Evolutionary conservation across 176 grass and related monocot genomes (phyloP).

Genomic region (Tillandsia leiboldiana): DNA sequence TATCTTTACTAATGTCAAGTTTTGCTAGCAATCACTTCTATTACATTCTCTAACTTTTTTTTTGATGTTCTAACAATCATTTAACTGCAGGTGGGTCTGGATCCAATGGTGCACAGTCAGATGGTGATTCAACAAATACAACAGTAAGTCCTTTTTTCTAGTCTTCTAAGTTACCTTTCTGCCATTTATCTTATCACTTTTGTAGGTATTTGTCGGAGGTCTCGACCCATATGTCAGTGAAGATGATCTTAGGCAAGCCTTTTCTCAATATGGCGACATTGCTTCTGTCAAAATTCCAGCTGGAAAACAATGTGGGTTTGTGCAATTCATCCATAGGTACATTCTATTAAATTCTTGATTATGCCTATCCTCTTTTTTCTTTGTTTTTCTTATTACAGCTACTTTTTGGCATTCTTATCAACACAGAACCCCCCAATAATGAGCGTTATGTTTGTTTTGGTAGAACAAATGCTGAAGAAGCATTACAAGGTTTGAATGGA

Average conservation of each 20-base stretch:
- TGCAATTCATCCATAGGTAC: conserved; percentile 17
- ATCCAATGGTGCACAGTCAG: conserved; percentile 49
- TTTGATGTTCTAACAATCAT: conserved; percentile 1
- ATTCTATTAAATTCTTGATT: not conserved
- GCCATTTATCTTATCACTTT: not conserved
- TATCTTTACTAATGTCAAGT: not conserved
- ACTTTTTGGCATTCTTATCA: not conserved
- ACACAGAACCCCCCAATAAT: not conserved
- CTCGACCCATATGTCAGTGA: conserved; percentile 34
- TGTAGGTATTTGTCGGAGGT: conserved; percentile 45
- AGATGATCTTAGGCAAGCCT: conserved; percentile 37
- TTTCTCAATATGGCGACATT: conserved; percentile 45
- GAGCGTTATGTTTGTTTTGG: not conserved
- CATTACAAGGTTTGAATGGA: conserved; percentile 79
- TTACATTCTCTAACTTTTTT: not conserved
- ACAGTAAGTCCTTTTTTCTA: not conserved
- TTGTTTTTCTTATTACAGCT: not conserved
- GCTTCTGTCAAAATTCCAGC: conserved; percentile 26
- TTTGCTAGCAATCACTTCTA: not conserved
- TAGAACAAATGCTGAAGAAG: conserved; percentile 89
- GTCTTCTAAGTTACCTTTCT: not conserved
- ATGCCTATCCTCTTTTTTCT: not conserved
- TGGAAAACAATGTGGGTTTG: conserved; percentile 44
- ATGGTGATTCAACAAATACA: conserved; percentile 2
- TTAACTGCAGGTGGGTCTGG: conserved; percentile 53